Percentiles rank a stretch among this genome's conserved stretches.
Conservation (phyloP, 371 early-diverging fungal species). For the Choanephora cucurbitarum region DNA sequence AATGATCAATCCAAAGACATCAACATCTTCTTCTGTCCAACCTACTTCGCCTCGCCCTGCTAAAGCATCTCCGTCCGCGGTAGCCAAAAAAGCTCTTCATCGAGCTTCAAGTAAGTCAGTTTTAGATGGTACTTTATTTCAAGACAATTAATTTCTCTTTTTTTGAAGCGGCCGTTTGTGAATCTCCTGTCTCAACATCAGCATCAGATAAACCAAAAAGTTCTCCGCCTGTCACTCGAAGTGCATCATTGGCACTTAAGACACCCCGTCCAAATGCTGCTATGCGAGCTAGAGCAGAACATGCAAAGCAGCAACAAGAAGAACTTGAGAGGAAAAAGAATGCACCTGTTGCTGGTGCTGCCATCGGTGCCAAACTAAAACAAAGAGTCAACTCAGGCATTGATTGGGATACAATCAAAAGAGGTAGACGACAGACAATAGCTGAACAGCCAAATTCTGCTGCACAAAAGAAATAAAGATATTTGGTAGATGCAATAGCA, state of each 20-base stretch:
- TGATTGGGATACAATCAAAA: conserved; percentile 40
- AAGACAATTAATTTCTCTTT: neutral
- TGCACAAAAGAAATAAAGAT: neutral
- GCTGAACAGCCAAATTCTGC: neutral
- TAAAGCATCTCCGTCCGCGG: neutral
- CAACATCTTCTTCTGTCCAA: neutral
- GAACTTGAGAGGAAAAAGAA: conserved; percentile 32
- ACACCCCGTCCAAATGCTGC: conserved; percentile 43
- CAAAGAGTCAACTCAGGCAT: conserved; percentile 36
- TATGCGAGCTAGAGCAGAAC: conserved; percentile 46
- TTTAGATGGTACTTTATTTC: neutral
- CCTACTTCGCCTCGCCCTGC: neutral
- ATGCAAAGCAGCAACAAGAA: conserved; percentile 41
- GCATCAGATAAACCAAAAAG: neutral
- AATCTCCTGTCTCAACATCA: conserved; percentile 7
- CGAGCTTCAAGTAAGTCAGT: neutral
- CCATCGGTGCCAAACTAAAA: conserved; percentile 28
- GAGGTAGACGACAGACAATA: conserved; percentile 35
- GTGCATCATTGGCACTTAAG: conserved; percentile 11
- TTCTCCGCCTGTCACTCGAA: conserved; percentile 6
- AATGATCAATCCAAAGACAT: neutral
- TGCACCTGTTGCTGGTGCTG: neutral
- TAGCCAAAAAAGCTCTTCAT: neutral
- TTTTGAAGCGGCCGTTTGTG: conserved; percentile 13
- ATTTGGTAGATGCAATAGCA: too few relatives aligned